These are phyloP conservation scores for Echeveria elegans DNA, from an alignment of 164 flowering plant genomes.

Conservation along the genomic window DNA sequence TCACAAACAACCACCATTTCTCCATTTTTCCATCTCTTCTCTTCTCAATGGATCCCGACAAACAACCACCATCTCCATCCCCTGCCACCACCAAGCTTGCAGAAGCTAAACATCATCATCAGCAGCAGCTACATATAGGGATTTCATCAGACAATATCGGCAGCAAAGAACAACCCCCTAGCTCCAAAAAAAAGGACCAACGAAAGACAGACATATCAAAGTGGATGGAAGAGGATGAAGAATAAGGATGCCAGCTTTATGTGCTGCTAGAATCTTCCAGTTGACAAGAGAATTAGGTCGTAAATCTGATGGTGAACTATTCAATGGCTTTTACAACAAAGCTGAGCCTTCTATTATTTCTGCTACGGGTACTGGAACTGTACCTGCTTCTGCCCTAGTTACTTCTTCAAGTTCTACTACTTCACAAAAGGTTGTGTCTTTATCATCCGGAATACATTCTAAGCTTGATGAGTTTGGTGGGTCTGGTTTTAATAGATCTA, in stretches of 20 bases:
- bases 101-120: background rate
- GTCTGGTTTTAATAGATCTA: constrained; percentile 39
- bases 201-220: constrained; percentile 78
- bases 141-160: constrained; percentile 18
- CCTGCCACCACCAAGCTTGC: background rate
- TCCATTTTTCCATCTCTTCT: no score
- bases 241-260: constrained; percentile 83
- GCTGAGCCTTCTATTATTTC: constrained; percentile 84
- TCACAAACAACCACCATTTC: no score
- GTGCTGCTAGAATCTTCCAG: constrained; percentile 84
- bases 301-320: constrained; percentile 82
- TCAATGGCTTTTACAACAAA: constrained; percentile 82
- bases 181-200: constrained; percentile 70
- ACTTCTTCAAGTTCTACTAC: constrained; percentile 47
- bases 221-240: constrained; percentile 84
- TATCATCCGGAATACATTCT: constrained; percentile 46
- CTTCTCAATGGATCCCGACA: background rate
- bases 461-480: constrained; percentile 49
- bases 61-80: background rate
- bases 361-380: constrained; percentile 72
- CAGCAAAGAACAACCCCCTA: constrained; percentile 36
- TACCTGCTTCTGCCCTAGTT: constrained; percentile 70
- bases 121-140: constrained; percentile 30
- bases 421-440: constrained; percentile 47
- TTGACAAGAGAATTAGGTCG: constrained; percentile 76